phyloP scores from a whole-genome alignment of 768 basidiomycete genomes.

The Russula emetica region DNA sequence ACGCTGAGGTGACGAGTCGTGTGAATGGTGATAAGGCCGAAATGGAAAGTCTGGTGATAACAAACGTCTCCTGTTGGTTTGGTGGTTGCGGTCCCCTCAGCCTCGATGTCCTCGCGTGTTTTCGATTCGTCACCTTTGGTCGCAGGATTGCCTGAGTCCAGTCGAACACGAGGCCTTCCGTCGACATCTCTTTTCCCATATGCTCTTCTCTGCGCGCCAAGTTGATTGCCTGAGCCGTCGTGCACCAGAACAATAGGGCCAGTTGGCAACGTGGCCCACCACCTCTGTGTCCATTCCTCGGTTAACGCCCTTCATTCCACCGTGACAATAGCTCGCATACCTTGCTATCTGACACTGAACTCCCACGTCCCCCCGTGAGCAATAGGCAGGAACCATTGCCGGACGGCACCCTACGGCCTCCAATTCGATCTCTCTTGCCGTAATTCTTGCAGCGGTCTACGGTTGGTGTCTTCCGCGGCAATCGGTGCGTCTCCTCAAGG shows the following conservation, averaged over 20 bases:
- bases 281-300: slow-evolving; percentile 23
- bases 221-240: slow-evolving; percentile 22
- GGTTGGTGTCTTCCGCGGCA: slow-evolving; percentile 25
- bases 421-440: slow-evolving; percentile 24
- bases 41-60: slow-evolving; percentile 20
- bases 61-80: slow-evolving; percentile 7
- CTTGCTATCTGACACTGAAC: slow-evolving; percentile 18
- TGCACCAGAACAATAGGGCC: slow-evolving; percentile 27
- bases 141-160: slow-evolving; percentile 17
- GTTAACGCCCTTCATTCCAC: slow-evolving; percentile 18
- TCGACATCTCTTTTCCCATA: slow-evolving; percentile 27
- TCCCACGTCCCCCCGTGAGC: slow-evolving; percentile 23
- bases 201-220: slow-evolving; percentile 26
- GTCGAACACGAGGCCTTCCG: slow-evolving; percentile 23
- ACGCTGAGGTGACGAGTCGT: slow-evolving; percentile 5
- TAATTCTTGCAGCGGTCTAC: slow-evolving; percentile 25
- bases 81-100: slow-evolving; percentile 28
- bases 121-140: slow-evolving; percentile 23
- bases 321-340: slow-evolving; percentile 21
- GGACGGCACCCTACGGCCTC: slow-evolving; percentile 17
- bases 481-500: slow-evolving; percentile 14
- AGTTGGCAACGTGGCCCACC: slow-evolving; percentile 20
- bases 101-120: slow-evolving; percentile 34
- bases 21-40: slow-evolving; percentile 10
- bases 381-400: slow-evolving; percentile 28